Evolutionary conservation across 106 monocot species (phyloP), one percentile per base, ranked within the genome.

Genomic region (Dendrobium catenatum): DNA sequence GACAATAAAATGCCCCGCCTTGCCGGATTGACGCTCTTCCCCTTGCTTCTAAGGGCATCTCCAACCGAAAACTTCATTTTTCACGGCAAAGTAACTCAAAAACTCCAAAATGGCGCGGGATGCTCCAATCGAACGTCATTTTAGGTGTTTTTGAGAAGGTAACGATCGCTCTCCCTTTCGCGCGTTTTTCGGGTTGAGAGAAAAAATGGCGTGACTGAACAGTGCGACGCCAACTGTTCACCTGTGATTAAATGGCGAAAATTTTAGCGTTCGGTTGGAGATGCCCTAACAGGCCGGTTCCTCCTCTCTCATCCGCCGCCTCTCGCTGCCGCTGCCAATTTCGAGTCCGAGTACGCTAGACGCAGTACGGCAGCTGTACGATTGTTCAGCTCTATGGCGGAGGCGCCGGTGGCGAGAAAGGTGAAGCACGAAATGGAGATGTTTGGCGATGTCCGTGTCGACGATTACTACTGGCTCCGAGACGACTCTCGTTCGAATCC

Each of bases 401-500:
- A 75, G 44, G 87, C 90, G 15, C 95, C 98, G 48, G 83, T 87
- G 82, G 94, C 93, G 40, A 99, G 89, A 87, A 95, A 91, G 95
- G 91, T 95, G 72, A 83, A 43, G 79, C 99, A 88, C 74, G 85
- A 84, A 81, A 89, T 99, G 89, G 91, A 88, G 88, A 72, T 93
- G 81, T 91, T 93, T 86, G 95, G 93, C 13, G 95, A 99, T 77
- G 93, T 99, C 42, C 87, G 99, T 64, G 85, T 81, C 77, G 99
- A 99, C 84, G 78, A 99, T 68, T 95, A 95, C 84, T 95, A 99
- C 83, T 99, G 99, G 99, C 90, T 99, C 74, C 91, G 99, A 15
- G 95, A 99, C 75, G 99, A 99, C 76, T 95, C 91, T 42, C 88
- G 95, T 44, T 80, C 86, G 27, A 68, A 90, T 77, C 86, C 89